These are phyloP conservation scores for Punctularia strigosozonata DNA, from an alignment of 768 basidiomycete species.

Conservation along the genomic window DNA sequence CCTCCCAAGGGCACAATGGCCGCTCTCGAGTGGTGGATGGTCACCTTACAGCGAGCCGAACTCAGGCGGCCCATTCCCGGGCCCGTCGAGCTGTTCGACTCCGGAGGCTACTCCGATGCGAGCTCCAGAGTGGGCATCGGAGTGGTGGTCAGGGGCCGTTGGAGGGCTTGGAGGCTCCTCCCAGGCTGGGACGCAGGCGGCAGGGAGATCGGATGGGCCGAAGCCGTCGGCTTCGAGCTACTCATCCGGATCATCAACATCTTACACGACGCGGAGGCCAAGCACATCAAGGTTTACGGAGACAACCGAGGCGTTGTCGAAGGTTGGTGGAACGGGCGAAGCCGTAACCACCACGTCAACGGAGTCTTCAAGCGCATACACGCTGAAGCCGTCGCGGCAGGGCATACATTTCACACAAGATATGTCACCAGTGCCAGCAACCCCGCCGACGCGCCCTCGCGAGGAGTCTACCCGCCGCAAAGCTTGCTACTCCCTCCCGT, in stretches of 20 bases:
- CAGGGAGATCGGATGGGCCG: constrained; percentile 13
- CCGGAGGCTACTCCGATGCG: constrained; percentile 9
- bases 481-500: constrained; percentile 19
- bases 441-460: constrained; percentile 25
- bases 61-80: too few species aligned
- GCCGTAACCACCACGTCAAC: constrained; percentile 7
- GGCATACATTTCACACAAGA: too few species aligned
- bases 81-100: too few species aligned
- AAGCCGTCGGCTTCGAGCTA: constrained; percentile 10
- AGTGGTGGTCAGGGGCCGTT: constrained; percentile 9
- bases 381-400: too few species aligned
- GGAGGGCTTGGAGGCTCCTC: constrained; percentile 14
- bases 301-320: constrained; percentile 24
- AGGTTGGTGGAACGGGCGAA: constrained; percentile 21
- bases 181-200: constrained; percentile 6
- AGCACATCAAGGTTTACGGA: constrained; percentile 4
- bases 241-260: not conserved
- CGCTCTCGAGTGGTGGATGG: too few species aligned
- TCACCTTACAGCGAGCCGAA: too few species aligned
- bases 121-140: constrained; percentile 10
- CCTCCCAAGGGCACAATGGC: too few species aligned
- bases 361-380: constrained; percentile 1
- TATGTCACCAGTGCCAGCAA: constrained; percentile 26
- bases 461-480: constrained; percentile 16
- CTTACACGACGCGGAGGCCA: not conserved